These are phyloP conservation scores for Aspergillus carlsbadensis DNA, from an alignment of 495 filamentous ascomycete species.

Conservation along the genomic window DNA sequence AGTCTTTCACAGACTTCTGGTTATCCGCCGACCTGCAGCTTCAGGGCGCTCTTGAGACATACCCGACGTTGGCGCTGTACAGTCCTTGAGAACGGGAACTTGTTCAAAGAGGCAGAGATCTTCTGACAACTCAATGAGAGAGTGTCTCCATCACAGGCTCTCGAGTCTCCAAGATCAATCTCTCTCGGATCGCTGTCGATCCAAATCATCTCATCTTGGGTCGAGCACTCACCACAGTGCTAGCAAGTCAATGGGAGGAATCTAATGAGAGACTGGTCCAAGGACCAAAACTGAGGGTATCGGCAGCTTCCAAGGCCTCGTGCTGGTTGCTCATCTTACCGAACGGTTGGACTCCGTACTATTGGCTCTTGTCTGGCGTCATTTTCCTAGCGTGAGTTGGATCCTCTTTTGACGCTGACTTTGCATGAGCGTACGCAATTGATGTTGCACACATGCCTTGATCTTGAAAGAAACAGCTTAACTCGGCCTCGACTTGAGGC, in stretches of 20 bases:
- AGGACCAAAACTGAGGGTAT: neutral
- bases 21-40: too few species aligned
- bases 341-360: neutral
- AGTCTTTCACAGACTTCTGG: too few species aligned
- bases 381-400: conserved; percentile 5
- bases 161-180: too few species aligned
- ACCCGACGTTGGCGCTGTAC: neutral
- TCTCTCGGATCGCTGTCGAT: neutral
- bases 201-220: neutral
- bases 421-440: neutral
- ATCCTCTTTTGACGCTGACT: neutral
- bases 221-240: too few species aligned
- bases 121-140: neutral
- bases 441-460: conserved; percentile 8
- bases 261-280: too few species aligned
- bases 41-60: too few species aligned
- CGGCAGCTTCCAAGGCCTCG: neutral
- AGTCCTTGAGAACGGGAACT: neutral
- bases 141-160: too few species aligned
- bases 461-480: neutral
- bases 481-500: neutral
- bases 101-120: neutral
- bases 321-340: neutral
- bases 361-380: conserved; percentile 12
- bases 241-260: neutral